Conservation (phyloP, 495 filamentous ascomycete species). For the Rhypophila decipiens region DNA sequence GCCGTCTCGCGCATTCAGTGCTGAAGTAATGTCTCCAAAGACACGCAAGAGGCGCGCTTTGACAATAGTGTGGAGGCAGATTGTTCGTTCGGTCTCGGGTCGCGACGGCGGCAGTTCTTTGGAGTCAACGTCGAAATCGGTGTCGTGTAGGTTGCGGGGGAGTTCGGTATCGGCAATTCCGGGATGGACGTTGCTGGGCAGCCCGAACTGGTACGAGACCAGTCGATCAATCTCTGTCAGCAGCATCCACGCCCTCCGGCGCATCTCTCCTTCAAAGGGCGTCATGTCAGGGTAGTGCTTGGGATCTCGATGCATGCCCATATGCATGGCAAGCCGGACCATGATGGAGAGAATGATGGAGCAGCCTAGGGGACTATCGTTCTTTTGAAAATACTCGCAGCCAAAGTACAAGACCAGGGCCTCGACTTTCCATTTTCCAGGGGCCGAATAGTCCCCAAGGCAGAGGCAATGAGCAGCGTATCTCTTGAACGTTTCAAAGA, state of each 20-base stretch:
- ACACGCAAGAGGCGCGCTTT: conserved; percentile 19
- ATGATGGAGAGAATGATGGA: conserved; percentile 33
- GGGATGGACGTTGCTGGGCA: conserved; percentile 21
- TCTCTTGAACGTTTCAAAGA: conserved; percentile 20
- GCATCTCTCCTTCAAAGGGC: conserved; percentile 29
- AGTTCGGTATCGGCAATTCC: conserved; percentile 26
- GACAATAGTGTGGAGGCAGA: conserved; percentile 16
- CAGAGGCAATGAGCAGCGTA: conserved; percentile 29
- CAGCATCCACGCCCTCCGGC: conserved; percentile 30
- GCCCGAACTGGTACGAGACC: conserved; percentile 24
- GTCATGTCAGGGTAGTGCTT: conserved; percentile 29
- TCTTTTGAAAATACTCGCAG: conserved; percentile 26
- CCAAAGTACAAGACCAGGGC: conserved; percentile 30
- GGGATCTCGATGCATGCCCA: conserved; percentile 36
- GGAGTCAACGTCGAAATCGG: conserved; percentile 27
- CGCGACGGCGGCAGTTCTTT: conserved; percentile 28
- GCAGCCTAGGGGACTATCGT: conserved; percentile 30
- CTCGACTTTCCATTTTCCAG: conserved; percentile 34
- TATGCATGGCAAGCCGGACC: conserved; percentile 33
- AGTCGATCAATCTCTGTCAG: conserved; percentile 22
- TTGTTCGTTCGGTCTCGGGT: conserved; percentile 29
- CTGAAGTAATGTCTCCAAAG: conserved; percentile 17
- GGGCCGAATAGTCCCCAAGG: conserved; percentile 37
- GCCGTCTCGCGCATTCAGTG: conserved; percentile 16
- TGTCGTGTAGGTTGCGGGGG: conserved; percentile 33